phyloP scores from a whole-genome alignment of 2,329 filamentous ascomycete species.

The Xylariomycetidae sp. region DNA sequence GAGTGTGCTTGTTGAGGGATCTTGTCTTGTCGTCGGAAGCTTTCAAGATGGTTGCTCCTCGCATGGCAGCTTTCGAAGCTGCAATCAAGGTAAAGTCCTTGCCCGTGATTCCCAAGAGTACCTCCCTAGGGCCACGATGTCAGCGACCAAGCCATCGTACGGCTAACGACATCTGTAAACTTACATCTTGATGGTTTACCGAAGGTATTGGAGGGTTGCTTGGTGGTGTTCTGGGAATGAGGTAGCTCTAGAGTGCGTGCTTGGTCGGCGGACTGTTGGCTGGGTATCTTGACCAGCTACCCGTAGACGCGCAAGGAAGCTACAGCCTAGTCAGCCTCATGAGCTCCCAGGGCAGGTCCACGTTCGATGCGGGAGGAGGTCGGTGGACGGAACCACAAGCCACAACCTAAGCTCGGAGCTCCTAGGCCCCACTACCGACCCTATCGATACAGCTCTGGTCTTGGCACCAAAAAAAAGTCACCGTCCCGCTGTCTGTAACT shows the following conservation, averaged over 20 bases:
- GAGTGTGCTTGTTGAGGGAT: slow-evolving; percentile 82
- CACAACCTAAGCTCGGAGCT: slow-evolving; percentile 12
- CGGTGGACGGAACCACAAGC: slow-evolving; percentile 17
- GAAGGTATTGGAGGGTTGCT: too few species aligned
- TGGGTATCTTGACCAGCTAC: slow-evolving; percentile 4
- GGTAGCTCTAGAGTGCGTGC: too few species aligned
- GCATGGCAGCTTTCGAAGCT: slow-evolving; percentile 96
- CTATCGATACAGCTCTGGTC: not conserved
- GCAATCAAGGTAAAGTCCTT: slow-evolving; percentile 99
- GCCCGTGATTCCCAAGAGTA: slow-evolving; percentile 94
- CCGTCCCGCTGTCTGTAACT: not conserved
- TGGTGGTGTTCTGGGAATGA: too few species aligned
- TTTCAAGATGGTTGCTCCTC: slow-evolving; percentile 94
- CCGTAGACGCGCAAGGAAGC: slow-evolving; percentile 33
- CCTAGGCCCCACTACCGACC: slow-evolving; percentile 1
- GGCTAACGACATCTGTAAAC: too few species aligned
- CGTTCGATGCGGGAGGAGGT: slow-evolving; percentile 1
- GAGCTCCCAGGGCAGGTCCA: slow-evolving; percentile 6
- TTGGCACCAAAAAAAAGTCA: not conserved
- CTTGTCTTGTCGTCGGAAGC: slow-evolving; percentile 94
- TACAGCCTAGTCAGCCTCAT: slow-evolving; percentile 33
- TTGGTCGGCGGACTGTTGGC: too few species aligned
- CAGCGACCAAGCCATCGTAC: too few species aligned
- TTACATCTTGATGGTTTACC: too few species aligned
- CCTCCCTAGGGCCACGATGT: too few species aligned